phyloP scores from a whole-genome alignment of 352 stramenopile species.

The Phytophthora constricta region DNA sequence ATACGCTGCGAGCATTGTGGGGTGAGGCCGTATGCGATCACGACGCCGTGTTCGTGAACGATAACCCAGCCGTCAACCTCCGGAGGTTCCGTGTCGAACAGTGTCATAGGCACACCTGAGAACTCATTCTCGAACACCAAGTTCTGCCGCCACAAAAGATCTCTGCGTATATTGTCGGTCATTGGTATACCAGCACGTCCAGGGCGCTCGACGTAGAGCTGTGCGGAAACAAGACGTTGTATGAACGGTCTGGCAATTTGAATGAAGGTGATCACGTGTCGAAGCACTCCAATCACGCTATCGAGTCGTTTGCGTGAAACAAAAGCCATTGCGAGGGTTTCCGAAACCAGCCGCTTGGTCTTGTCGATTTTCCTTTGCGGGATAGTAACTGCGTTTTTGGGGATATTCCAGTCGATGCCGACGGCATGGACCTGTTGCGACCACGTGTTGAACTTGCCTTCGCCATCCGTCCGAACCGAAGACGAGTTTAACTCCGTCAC shows the following conservation, averaged over 20 bases:
- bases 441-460: constrained; percentile 11
- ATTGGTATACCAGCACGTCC: not conserved
- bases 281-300: constrained; percentile 1
- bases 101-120: constrained; percentile 4
- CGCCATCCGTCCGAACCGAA: constrained; percentile 16
- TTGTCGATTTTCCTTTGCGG: constrained; percentile 16
- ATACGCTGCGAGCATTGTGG: not conserved
- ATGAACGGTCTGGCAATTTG: constrained; percentile 8
- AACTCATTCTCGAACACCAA: constrained; percentile 15
- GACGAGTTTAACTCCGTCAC: constrained; percentile 12
- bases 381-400: not conserved
- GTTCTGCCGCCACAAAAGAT: not conserved
- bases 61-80: not conserved
- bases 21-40: not conserved
- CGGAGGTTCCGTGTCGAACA: constrained; percentile 2
- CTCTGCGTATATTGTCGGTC: not conserved
- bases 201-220: not conserved
- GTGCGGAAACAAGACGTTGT: not conserved
- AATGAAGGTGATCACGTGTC: constrained; percentile 16
- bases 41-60: not conserved
- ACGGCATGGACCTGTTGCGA: not conserved
- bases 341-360: not conserved
- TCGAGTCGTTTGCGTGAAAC: constrained; percentile 4
- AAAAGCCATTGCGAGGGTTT: not conserved
- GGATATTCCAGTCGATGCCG: constrained; percentile 17